phyloP scores from a whole-genome alignment of 805 yeast genomes.

The Diddensiella santjacobensis region DNA sequence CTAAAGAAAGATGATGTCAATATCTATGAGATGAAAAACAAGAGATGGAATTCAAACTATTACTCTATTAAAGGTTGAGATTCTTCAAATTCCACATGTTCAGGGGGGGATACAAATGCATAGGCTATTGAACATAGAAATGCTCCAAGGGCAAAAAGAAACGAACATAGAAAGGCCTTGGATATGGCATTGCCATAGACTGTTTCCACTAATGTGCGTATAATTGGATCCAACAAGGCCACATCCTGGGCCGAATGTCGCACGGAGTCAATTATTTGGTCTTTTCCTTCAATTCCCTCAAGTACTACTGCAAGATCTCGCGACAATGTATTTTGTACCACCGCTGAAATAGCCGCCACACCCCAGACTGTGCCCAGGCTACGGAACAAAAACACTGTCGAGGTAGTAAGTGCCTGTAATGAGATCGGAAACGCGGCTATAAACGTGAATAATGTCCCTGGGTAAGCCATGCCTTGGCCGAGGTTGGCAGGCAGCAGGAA shows the following conservation, averaged over 20 bases:
- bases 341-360: conserved; percentile 12
- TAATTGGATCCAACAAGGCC: not conserved
- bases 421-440: conserved; percentile 9
- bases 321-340: conserved; percentile 7
- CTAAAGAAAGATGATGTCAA: too few relatives aligned
- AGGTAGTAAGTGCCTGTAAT: conserved; percentile 12
- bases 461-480: conserved; percentile 14
- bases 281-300: conserved; percentile 1
- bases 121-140: not conserved
- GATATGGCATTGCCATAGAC: conserved; percentile 5
- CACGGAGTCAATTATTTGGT: conserved; percentile 5
- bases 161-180: conserved; percentile 2
- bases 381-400: conserved; percentile 10
- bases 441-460: conserved; percentile 14
- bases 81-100: not conserved
- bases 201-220: conserved; percentile 1
- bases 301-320: conserved; percentile 1
- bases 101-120: not conserved
- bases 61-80: not conserved
- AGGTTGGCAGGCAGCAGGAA: conserved; percentile 10
- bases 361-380: conserved; percentile 14
- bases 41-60: too few relatives aligned
- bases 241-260: conserved; percentile 8
- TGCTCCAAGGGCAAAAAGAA: not conserved
- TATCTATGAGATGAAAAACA: too few relatives aligned